A percentile compares a stretch with the other conserved stretches of the same genome.
Conservation (phyloP, 2,329 filamentous ascomycete species). For the Verticillium klebahnii region DNA sequence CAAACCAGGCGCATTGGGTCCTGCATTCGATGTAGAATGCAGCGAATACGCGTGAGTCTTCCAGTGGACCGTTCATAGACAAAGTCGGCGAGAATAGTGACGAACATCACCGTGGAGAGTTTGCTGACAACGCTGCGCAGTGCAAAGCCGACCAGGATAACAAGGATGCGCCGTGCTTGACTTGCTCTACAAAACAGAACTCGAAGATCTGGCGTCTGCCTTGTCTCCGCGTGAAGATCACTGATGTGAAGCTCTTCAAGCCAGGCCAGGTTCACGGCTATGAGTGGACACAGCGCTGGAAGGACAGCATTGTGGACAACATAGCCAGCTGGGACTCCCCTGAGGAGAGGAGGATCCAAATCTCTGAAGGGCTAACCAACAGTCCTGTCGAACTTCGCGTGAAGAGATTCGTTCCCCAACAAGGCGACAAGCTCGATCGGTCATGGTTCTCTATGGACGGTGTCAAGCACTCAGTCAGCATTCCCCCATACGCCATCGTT, state of each 20-base stretch:
- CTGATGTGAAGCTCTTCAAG: slow-evolving; percentile 54
- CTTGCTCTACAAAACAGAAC: slow-evolving; percentile 42
- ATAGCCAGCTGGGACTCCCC: slow-evolving; percentile 51
- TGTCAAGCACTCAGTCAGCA: slow-evolving; percentile 38
- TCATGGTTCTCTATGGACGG: slow-evolving; percentile 43
- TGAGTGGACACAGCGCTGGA: slow-evolving; percentile 57
- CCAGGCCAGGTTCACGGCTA: slow-evolving; percentile 52
- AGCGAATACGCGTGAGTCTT: slow-evolving; percentile 52
- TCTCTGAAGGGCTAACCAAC: slow-evolving; percentile 52
- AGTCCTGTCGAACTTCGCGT: slow-evolving; percentile 44
- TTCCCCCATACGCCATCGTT: slow-evolving; percentile 53
- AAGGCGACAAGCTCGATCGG: slow-evolving; percentile 49
- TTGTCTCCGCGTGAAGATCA: slow-evolving; percentile 58
- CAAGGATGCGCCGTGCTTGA: slow-evolving; percentile 43
- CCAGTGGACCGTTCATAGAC: neutral
- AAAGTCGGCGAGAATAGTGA: neutral
- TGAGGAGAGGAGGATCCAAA: slow-evolving; percentile 42
- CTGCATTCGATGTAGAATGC: slow-evolving; percentile 58
- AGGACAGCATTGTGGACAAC: slow-evolving; percentile 48
- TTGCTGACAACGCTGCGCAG: slow-evolving; percentile 24
- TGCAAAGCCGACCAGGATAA: slow-evolving; percentile 47
- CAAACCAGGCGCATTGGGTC: slow-evolving; percentile 53
- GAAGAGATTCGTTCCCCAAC: slow-evolving; percentile 48
- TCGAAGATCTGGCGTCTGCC: slow-evolving; percentile 49
- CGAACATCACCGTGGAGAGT: neutral